phyloP scores from a whole-genome alignment of 208 protist species.

The Trypanosomatidae sp. region DNA sequence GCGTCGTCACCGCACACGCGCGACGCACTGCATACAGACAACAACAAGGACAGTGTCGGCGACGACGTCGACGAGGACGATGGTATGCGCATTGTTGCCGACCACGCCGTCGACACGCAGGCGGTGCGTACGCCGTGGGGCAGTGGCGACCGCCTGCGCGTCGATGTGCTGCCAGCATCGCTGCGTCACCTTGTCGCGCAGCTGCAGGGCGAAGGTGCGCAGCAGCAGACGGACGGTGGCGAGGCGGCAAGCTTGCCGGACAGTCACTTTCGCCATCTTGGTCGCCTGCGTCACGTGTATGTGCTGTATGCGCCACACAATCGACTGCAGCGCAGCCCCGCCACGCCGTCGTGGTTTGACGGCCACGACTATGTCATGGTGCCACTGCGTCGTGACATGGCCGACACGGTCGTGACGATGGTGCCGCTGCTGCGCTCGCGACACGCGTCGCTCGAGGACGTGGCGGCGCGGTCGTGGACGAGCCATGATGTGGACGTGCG shows the following conservation, averaged over 20 bases:
- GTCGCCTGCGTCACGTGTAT: slow-evolving; percentile 75
- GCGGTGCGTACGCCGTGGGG: slow-evolving; percentile 77
- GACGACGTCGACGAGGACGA: too few species aligned
- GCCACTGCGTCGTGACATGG: slow-evolving; percentile 43
- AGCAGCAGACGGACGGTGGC: not conserved
- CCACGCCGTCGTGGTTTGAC: slow-evolving; percentile 52
- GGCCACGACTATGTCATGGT: slow-evolving; percentile 85
- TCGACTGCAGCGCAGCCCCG: slow-evolving; percentile 43
- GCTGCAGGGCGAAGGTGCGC: slow-evolving; percentile 11
- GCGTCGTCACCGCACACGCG: too few species aligned
- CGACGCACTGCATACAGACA: too few species aligned
- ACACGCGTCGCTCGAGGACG: slow-evolving; percentile 28
- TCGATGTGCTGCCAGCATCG: slow-evolving; percentile 40
- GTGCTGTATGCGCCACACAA: slow-evolving; percentile 74
- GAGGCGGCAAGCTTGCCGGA: too few species aligned
- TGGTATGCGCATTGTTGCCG: slow-evolving; percentile 51
- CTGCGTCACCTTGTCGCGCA: slow-evolving; percentile 49
- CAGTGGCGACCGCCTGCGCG: slow-evolving; percentile 45
- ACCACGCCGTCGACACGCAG: slow-evolving; percentile 75
- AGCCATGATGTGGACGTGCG: slow-evolving; percentile 60
- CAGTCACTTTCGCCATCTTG: slow-evolving; percentile 31
- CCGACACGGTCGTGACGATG: slow-evolving; percentile 55
- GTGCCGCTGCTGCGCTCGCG: slow-evolving; percentile 53
- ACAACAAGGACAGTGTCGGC: too few species aligned
- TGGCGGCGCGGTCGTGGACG: slow-evolving; percentile 63